A percentile compares a stretch with the other conserved stretches of the same genome.
phyloP scores from a whole-genome alignment of 306 rosid genomes.

The Phaseolus lunatus region DNA sequence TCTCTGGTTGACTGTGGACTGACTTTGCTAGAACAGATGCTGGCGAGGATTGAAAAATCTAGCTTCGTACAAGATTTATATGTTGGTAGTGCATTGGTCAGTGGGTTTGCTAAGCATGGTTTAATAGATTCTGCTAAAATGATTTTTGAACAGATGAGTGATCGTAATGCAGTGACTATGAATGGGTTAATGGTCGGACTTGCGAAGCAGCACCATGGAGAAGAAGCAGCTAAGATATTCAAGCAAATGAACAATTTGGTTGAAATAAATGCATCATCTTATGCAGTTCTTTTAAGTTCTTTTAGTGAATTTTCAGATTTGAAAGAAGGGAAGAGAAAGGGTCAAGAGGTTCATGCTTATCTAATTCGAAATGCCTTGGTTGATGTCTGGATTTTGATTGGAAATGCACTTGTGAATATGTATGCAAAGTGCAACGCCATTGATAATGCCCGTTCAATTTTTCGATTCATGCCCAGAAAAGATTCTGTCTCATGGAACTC shows the following conservation, averaged over 20 bases:
- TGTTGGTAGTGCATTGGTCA: constrained; percentile 90
- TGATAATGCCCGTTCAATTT: constrained; percentile 67
- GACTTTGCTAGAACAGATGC: constrained; percentile 71
- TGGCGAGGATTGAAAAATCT: constrained; percentile 64
- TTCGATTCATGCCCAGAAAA: constrained; percentile 61
- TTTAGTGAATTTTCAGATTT: constrained; percentile 66
- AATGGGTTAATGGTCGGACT: constrained; percentile 92
- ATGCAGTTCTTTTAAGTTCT: constrained; percentile 74
- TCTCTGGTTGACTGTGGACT: constrained; percentile 56
- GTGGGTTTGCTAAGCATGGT: constrained; percentile 79
- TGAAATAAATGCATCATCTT: constrained; percentile 68
- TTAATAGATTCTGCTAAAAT: constrained; percentile 59
- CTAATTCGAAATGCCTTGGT: constrained; percentile 55
- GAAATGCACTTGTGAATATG: constrained; percentile 87
- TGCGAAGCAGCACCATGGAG: constrained; percentile 79
- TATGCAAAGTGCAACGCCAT: constrained; percentile 77
- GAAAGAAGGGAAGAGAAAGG: constrained; percentile 73
- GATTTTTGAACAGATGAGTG: constrained; percentile 71
- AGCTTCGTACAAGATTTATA: constrained; percentile 71
- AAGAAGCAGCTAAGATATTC: constrained; percentile 78
- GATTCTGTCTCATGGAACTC: constrained; percentile 87
- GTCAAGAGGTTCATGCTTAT: constrained; percentile 78
- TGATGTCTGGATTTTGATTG: constrained; percentile 55
- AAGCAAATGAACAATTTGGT: constrained; percentile 66
- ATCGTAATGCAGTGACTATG: constrained; percentile 78